These are phyloP conservation scores for Penicillium corylophilum DNA, from an alignment of 2,329 filamentous ascomycete genomes.

Conservation along the genomic window DNA sequence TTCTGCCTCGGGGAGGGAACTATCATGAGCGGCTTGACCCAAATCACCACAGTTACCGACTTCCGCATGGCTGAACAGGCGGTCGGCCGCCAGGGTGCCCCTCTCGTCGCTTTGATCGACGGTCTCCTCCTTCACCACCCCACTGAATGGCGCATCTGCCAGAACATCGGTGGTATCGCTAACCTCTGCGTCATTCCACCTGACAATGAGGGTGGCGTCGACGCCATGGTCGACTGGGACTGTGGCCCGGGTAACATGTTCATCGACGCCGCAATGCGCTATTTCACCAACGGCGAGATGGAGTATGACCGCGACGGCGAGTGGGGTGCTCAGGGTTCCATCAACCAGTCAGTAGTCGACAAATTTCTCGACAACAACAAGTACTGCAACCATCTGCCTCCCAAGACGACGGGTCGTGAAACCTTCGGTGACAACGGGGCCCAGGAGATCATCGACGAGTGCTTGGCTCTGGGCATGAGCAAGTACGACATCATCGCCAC, in stretches of 20 bases:
- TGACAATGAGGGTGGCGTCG: constrained; percentile 3
- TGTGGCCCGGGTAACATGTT: constrained; percentile 56
- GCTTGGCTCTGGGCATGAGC: constrained; percentile 39
- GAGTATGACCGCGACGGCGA: constrained; percentile 53
- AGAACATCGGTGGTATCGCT: constrained; percentile 61
- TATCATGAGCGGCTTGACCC: constrained; percentile 53
- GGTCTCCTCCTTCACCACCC: constrained; percentile 56
- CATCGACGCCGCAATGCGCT: constrained; percentile 56
- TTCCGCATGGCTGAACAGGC: constrained; percentile 57
- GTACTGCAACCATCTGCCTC: constrained; percentile 52
- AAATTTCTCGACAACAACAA: constrained; percentile 47
- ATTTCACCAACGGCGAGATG: constrained; percentile 50
- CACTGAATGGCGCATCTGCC: constrained; percentile 56
- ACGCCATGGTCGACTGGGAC: constrained; percentile 36
- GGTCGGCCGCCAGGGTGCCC: constrained; percentile 53
- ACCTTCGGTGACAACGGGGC: constrained; percentile 58
- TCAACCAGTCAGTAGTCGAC: constrained; percentile 54
- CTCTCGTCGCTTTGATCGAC: constrained; percentile 59
- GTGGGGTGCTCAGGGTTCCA: constrained; percentile 48
- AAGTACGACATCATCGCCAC: constrained; percentile 47
- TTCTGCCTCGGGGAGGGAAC: constrained; percentile 58
- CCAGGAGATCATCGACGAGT: constrained; percentile 50
- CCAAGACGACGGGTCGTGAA: constrained; percentile 59
- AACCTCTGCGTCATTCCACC: constrained; percentile 37
- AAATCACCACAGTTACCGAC: constrained; percentile 55